Evolutionary conservation across 163 green algal species (phyloP).

Genomic region (Volvox carteri): DNA sequence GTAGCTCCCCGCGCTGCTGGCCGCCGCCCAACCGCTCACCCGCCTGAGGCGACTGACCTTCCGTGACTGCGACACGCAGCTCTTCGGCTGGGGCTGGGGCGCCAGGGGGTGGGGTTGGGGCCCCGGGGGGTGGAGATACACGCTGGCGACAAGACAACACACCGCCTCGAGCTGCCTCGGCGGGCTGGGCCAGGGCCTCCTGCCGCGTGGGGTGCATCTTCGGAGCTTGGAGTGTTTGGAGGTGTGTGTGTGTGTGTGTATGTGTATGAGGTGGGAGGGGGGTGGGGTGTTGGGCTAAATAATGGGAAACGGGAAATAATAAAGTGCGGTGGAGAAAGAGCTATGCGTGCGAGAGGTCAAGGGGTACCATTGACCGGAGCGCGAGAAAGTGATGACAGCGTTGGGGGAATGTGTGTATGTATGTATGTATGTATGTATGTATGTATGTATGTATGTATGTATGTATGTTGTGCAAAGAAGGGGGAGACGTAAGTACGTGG

Average conservation of each 20-base stretch:
- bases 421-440: slow-evolving; percentile 32
- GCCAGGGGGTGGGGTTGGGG: not conserved
- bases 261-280: not conserved
- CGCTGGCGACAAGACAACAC: too few relatives aligned
- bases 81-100: not conserved
- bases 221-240: not conserved
- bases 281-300: too few relatives aligned
- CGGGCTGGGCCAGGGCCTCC: too few relatives aligned
- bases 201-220: not conserved
- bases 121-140: not conserved
- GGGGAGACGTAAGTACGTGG: not conserved
- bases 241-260: not conserved
- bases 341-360: too few relatives aligned
- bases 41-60: slow-evolving; percentile 11
- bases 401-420: slow-evolving; percentile 32
- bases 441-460: not conserved
- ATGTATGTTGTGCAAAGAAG: not conserved
- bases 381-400: too few relatives aligned
- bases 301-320: too few relatives aligned
- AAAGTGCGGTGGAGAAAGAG: too few relatives aligned
- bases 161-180: too few relatives aligned
- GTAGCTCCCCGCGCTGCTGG: slow-evolving; percentile 18
- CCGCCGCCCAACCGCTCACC: not conserved
- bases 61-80: slow-evolving; percentile 1
- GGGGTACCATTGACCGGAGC: too few relatives aligned